Percentiles rank a stretch among this genome's conserved stretches.
phyloP scores from a whole-genome alignment of 78 protist species.

The Isochrysis galbana region DNA sequence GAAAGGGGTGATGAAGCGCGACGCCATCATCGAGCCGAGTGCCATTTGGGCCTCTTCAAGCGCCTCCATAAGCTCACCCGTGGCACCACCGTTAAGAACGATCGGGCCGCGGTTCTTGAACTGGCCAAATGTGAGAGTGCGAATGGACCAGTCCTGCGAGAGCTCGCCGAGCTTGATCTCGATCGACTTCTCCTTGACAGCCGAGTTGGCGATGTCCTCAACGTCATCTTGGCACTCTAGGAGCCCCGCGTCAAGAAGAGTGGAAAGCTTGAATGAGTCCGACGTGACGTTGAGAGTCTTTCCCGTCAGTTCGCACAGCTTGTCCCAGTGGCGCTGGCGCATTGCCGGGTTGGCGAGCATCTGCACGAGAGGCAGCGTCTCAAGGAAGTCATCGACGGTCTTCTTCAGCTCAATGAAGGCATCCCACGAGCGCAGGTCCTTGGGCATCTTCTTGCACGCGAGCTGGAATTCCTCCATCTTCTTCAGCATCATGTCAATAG shows the following conservation, averaged over 20 bases:
- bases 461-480: slow-evolving; percentile 45
- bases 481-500: slow-evolving; percentile 46
- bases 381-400: slow-evolving; percentile 52
- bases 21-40: slow-evolving; percentile 63
- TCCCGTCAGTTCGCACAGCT: slow-evolving; percentile 60
- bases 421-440: slow-evolving; percentile 26
- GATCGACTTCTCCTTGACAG: neutral
- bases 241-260: slow-evolving; percentile 66
- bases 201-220: slow-evolving; percentile 41
- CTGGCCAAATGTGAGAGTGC: neutral
- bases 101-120: slow-evolving; percentile 51
- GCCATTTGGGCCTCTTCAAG: slow-evolving; percentile 51
- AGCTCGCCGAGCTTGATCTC: neutral
- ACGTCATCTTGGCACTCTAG: slow-evolving; percentile 70
- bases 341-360: slow-evolving; percentile 74
- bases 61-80: slow-evolving; percentile 56
- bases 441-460: neutral
- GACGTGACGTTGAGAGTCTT: slow-evolving; percentile 36
- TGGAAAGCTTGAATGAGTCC: slow-evolving; percentile 54
- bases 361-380: slow-evolving; percentile 68
- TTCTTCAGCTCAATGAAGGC: slow-evolving; percentile 62
- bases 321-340: slow-evolving; percentile 87
- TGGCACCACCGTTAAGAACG: slow-evolving; percentile 35
- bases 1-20: slow-evolving; percentile 54
- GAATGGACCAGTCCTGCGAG: neutral